These are phyloP conservation scores for Cryptosporidium canis DNA, from an alignment of 169 alveolate species.

Conservation along the genomic window DNA sequence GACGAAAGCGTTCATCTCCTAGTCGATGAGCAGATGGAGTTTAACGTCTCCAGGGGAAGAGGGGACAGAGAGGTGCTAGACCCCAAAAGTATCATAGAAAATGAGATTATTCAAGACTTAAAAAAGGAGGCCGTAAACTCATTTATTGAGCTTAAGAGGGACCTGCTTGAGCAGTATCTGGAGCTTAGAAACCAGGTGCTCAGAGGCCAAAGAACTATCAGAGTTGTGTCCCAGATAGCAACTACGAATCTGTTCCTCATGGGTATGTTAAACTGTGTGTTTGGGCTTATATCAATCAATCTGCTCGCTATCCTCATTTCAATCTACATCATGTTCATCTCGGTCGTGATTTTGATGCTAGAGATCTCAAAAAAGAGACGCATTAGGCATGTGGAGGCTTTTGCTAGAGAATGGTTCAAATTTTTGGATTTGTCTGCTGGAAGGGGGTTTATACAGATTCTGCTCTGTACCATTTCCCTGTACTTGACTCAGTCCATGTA, in stretches of 20 bases:
- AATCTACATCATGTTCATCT: not conserved
- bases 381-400: not conserved
- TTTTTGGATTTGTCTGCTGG: constrained; percentile 45
- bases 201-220: constrained; percentile 18
- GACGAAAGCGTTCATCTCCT: not conserved
- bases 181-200: constrained; percentile 22
- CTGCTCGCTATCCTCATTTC: not conserved
- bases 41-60: not conserved
- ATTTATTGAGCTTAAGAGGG: constrained; percentile 6
- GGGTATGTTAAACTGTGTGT: not conserved
- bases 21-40: not conserved
- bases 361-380: constrained; percentile 25
- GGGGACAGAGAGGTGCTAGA: not conserved
- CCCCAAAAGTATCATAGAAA: not conserved
- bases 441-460: constrained; percentile 22
- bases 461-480: constrained; percentile 11
- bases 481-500: constrained; percentile 26
- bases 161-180: constrained; percentile 20
- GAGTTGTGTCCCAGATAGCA: constrained; percentile 20
- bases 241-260: constrained; percentile 25
- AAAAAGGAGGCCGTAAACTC: constrained; percentile 42
- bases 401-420: constrained; percentile 20
- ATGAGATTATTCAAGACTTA: not conserved
- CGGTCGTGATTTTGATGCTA: not conserved
- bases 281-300: constrained; percentile 16